Evolutionary conservation across 345 rosid species (phyloP), one percentile per base, ranked within the genome.

Genomic region (Balakata baccata): DNA sequence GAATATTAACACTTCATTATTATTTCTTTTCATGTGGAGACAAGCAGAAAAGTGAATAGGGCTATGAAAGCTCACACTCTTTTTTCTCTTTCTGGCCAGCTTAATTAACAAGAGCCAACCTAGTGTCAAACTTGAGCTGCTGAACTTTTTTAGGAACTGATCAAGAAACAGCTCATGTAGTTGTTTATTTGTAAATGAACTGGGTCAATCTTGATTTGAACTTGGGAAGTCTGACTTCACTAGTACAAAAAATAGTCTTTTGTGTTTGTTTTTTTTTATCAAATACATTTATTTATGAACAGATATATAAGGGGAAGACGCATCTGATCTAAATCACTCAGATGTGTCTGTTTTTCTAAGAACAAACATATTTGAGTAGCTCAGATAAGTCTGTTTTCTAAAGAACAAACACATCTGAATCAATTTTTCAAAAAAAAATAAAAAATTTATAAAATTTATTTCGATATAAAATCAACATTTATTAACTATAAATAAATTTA

Each of bases 21-120:
- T 72, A 0, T 73, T 66, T 61, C 41, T 81, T 84, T 76, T 73
- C 74, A 71, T 84, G 78, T 68, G 68, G 46, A 14, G 13, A 43
- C 1, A 9, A 64, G 11, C 14, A 5, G 37, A 20, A 11, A 37
- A 23, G 39, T 4, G 53, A 65, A 45, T 1, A 7, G 16, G 52
- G 68, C 7, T 34, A 18, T 18, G 52, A 22, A 7, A 45, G 59
- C 51, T 41, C 54, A 53, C 54, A 53, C 29, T 64, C 34, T 18
- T 34, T 12, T 5, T 53, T 7, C 34, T 45, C 37, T 43, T 43
- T 34, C 7, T 20, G 68, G n/a, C 52, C 11, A 4, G n/a, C 46
- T 23, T 63, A 39, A 5, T 39, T n/a, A n/a, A n/a, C 66, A 16
- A 1, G 29, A 41, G n/a, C 34, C 41, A 16, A 34, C 62, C 14